These are phyloP conservation scores for Heritiera fomes DNA, from an alignment of 345 rosid genomes.

Conservation along the genomic window DNA sequence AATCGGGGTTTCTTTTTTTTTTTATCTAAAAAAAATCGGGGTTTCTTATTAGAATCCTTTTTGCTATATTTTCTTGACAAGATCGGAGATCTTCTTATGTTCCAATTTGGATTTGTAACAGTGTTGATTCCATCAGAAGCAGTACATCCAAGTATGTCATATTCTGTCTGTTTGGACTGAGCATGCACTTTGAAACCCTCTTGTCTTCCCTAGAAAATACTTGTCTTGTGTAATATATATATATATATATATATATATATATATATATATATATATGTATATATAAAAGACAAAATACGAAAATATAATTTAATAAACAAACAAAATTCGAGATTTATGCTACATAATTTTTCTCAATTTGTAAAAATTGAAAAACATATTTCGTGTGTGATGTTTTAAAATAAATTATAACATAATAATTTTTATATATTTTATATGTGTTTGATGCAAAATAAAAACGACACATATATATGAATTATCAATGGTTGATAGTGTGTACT, in stretches of 20 bases:
- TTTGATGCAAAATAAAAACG: too few relatives aligned
- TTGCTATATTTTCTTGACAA: constrained; percentile 21
- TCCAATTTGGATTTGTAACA: constrained; percentile 39
- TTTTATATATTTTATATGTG: too few relatives aligned
- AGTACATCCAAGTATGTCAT: not conserved
- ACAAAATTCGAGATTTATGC: not conserved
- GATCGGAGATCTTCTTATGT: constrained; percentile 30
- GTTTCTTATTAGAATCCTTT: constrained; percentile 4
- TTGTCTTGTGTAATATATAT: not conserved
- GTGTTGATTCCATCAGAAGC: constrained; percentile 14
- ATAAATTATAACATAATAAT: too few relatives aligned
- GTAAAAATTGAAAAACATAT: too few relatives aligned
- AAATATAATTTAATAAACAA: not conserved
- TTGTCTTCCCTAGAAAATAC: not conserved
- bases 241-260: not conserved
- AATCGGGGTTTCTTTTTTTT: not conserved
- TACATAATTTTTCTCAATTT: too few relatives aligned
- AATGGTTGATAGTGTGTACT: too few relatives aligned
- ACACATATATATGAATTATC: too few relatives aligned
- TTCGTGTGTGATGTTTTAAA: too few relatives aligned
- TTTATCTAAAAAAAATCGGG: not conserved
- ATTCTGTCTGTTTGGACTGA: constrained; percentile 25
- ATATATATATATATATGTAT: too few relatives aligned
- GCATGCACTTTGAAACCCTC: constrained; percentile 3
- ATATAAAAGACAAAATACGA: not conserved